A percentile compares a stretch with the other conserved stretches of the same genome.
phyloP scores from a whole-genome alignment of 805 yeast species.

The Cyberlindnera misumaiensis region DNA sequence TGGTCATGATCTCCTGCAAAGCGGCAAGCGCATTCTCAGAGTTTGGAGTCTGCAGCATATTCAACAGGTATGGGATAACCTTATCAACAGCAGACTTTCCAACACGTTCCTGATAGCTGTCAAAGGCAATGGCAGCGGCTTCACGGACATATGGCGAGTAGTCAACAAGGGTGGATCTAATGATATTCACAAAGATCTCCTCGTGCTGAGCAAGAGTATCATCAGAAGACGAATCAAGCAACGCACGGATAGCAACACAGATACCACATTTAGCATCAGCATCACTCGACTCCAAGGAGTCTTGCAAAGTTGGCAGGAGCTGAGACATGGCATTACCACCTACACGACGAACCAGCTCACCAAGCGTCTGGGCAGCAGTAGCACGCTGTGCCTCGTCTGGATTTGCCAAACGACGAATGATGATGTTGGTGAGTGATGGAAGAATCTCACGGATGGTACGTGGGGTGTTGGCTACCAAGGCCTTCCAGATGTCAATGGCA shows the following conservation, averaged over 20 bases:
- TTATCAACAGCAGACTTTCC: slow-evolving; percentile 87
- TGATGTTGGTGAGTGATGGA: slow-evolving; percentile 72
- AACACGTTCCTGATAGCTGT: slow-evolving; percentile 70
- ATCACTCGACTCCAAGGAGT: slow-evolving; percentile 51
- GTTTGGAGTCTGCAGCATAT: slow-evolving; percentile 52
- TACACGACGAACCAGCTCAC: slow-evolving; percentile 90
- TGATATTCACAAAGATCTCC: slow-evolving; percentile 61
- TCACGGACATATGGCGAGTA: slow-evolving; percentile 67
- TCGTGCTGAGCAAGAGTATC: slow-evolving; percentile 61
- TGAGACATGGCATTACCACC: slow-evolving; percentile 83
- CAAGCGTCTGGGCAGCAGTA: slow-evolving; percentile 89
- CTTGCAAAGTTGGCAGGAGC: slow-evolving; percentile 77
- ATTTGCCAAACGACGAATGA: slow-evolving; percentile 81
- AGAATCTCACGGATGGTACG: slow-evolving; percentile 87
- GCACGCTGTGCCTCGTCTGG: slow-evolving; percentile 69
- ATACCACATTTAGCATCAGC: slow-evolving; percentile 93
- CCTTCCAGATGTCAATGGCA: slow-evolving; percentile 94
- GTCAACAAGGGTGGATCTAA: slow-evolving; percentile 76
- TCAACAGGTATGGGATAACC: slow-evolving; percentile 75
- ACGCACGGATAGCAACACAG: slow-evolving; percentile 85
- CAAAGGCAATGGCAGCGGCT: slow-evolving; percentile 89
- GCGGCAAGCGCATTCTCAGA: slow-evolving; percentile 81
- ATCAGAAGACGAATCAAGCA: slow-evolving; percentile 64
- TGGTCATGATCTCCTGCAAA: slow-evolving; percentile 84
- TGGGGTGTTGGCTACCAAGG: slow-evolving; percentile 93